These are phyloP conservation scores for Lachnum nothofagi DNA, from an alignment of 2,329 filamentous ascomycete species.

Conservation along the genomic window DNA sequence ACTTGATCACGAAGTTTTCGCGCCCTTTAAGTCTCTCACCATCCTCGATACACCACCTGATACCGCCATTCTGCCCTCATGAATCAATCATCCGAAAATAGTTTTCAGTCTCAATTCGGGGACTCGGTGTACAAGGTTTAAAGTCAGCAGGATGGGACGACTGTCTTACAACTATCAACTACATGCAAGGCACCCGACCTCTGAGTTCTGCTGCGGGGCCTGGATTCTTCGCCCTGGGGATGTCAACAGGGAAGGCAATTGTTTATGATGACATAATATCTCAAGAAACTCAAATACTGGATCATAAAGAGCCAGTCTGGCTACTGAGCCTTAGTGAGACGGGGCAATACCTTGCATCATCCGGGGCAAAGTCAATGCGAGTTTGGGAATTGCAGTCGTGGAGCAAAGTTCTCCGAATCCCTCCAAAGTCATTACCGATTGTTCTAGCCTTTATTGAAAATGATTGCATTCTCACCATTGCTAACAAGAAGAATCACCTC, in stretches of 20 bases:
- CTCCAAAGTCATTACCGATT: too few species aligned
- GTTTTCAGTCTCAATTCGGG: not conserved
- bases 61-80: conserved; percentile 13
- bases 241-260: conserved; percentile 9
- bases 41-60: conserved; percentile 7
- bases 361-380: too few species aligned
- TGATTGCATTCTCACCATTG: conserved; percentile 1
- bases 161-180: not conserved
- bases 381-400: too few species aligned
- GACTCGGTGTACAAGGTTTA: not conserved
- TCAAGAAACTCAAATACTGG: conserved; percentile 11
- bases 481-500: too few species aligned
- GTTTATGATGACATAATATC: conserved; percentile 24
- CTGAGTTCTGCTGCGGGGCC: not conserved
- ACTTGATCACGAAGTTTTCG: conserved; percentile 10
- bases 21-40: not conserved
- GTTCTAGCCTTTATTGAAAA: conserved; percentile 14
- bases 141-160: not conserved
- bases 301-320: not conserved
- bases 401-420: too few species aligned
- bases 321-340: too few species aligned
- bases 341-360: too few species aligned
- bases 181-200: not conserved
- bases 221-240: not conserved
- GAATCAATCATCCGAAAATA: conserved; percentile 1